Evolutionary conservation across 257 asterid species (phyloP).

Genomic region (Cynanchum wilfordii): DNA sequence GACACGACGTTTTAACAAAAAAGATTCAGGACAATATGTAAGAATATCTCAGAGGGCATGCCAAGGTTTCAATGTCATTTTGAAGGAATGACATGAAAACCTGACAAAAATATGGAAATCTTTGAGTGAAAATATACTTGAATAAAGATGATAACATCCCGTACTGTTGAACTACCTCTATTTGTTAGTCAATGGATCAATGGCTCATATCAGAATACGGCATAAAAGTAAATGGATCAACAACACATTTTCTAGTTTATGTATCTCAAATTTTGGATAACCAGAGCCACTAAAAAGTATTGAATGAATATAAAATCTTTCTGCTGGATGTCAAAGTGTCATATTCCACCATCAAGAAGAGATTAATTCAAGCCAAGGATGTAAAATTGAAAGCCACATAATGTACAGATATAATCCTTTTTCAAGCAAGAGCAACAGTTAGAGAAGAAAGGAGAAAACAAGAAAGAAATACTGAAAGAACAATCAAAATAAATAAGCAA

Average conservation of each 20-base stretch:
- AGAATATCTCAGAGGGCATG: background rate
- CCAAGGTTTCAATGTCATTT: background rate
- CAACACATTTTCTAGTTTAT: background rate
- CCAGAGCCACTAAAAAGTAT: background rate
- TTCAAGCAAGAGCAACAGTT: background rate
- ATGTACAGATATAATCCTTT: background rate
- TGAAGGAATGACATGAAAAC: background rate
- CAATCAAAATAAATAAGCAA: conserved; percentile 1
- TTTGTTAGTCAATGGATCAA: background rate
- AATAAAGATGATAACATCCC: background rate
- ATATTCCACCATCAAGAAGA: background rate
- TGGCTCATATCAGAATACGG: background rate
- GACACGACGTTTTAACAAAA: background rate
- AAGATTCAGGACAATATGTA: background rate
- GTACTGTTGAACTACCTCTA: background rate
- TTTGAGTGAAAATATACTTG: background rate
- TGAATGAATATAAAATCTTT: background rate
- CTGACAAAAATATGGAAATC: background rate
- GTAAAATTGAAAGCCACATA: background rate
- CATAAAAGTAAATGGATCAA: background rate
- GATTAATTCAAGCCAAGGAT: background rate
- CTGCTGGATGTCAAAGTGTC: background rate
- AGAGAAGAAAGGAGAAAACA: background rate
- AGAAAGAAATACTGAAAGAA: background rate
- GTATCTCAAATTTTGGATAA: background rate